Conservation (phyloP, 148 eudicot species). For the Rhododendron molle region DNA sequence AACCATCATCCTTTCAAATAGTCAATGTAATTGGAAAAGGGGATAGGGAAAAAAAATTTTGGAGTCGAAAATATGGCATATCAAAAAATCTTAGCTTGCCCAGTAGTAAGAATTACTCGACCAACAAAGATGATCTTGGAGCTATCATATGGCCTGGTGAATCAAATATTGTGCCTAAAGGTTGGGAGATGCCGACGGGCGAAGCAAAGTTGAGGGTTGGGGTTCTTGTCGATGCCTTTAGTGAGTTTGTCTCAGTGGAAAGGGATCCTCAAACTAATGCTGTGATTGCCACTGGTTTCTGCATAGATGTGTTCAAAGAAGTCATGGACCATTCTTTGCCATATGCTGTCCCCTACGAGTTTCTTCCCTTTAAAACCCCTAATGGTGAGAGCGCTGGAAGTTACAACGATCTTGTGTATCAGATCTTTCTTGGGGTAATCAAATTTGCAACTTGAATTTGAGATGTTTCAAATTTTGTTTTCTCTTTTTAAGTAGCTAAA, state of each 20-base stretch:
- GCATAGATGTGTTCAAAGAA: slow-evolving; percentile 46
- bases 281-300: slow-evolving; percentile 32
- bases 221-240: slow-evolving; percentile 31
- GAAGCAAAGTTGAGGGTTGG: slow-evolving; percentile 36
- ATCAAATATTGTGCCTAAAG: slow-evolving; percentile 33
- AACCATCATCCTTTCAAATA: slow-evolving; percentile 28
- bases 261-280: slow-evolving; percentile 14
- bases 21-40: slow-evolving; percentile 41
- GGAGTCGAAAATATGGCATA: slow-evolving; percentile 46
- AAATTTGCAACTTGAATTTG: not conserved
- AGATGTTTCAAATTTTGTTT: not conserved
- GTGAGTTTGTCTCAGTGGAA: slow-evolving; percentile 35
- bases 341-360: slow-evolving; percentile 26
- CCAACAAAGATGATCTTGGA: slow-evolving; percentile 27
- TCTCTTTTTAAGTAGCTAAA: not conserved
- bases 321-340: slow-evolving; percentile 26
- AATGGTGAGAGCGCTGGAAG: slow-evolving; percentile 18
- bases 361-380: slow-evolving; percentile 22
- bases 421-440: slow-evolving; percentile 33
- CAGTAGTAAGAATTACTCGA: slow-evolving; percentile 10
- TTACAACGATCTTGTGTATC: slow-evolving; percentile 36
- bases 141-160: slow-evolving; percentile 66
- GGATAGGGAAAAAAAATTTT: slow-evolving; percentile 43
- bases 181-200: slow-evolving; percentile 50
- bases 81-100: slow-evolving; percentile 5